Percentiles rank a stretch among this genome's conserved stretches.
Evolutionary conservation across 2,329 filamentous ascomycete species (phyloP).

Genomic region (Claviceps sp.): DNA sequence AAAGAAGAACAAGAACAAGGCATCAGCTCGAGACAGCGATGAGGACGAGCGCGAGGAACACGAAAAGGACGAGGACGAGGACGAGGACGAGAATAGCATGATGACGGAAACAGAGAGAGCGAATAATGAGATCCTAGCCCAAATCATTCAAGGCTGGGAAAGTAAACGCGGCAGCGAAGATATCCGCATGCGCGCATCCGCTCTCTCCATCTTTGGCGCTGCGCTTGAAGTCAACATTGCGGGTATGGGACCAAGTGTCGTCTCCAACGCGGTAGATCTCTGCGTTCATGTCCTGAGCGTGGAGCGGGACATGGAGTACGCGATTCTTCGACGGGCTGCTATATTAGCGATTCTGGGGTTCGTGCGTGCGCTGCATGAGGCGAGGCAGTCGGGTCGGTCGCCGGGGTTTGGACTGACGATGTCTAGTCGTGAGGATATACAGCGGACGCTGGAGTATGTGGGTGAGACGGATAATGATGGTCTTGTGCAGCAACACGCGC

Average conservation of each 20-base stretch:
- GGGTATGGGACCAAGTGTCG: constrained; percentile 38
- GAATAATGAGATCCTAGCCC: constrained; percentile 36
- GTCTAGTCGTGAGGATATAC: constrained; percentile 46
- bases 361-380: constrained; percentile 43
- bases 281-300: constrained; percentile 48
- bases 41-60: neutral
- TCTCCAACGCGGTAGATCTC: constrained; percentile 47
- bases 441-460: constrained; percentile 49
- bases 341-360: constrained; percentile 50
- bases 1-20: constrained; percentile 22
- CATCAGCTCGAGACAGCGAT: constrained; percentile 12
- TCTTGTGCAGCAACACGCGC: constrained; percentile 52
- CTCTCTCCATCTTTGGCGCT: constrained; percentile 49
- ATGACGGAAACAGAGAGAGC: constrained; percentile 28
- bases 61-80: constrained; percentile 29
- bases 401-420: constrained; percentile 41
- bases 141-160: constrained; percentile 56
- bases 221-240: constrained; percentile 47
- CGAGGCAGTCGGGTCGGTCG: constrained; percentile 29
- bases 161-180: constrained; percentile 54
- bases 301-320: constrained; percentile 45
- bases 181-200: constrained; percentile 54
- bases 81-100: constrained; percentile 14
- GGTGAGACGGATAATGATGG: constrained; percentile 52
- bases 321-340: constrained; percentile 53